Conservation (phyloP, 176 grass and related monocot species). For the Pharus latifolius region DNA sequence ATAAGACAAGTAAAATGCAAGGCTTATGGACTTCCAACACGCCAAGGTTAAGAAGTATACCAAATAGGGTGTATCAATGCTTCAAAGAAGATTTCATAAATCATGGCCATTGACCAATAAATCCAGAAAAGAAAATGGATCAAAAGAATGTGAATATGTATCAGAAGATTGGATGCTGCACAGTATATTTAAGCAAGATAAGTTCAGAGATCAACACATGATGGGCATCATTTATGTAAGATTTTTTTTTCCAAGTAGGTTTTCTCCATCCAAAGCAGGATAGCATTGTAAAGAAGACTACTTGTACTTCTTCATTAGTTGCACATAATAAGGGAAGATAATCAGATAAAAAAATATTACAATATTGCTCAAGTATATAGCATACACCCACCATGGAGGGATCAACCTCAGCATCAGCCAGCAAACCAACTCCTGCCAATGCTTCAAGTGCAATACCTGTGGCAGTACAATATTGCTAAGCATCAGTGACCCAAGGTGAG, state of each 20-base stretch:
- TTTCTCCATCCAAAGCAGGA: background rate
- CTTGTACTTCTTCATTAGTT: background rate
- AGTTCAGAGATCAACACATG: background rate
- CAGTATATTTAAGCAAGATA: background rate
- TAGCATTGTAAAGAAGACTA: background rate
- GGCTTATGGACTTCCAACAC: too few relatives aligned
- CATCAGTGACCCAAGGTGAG: background rate
- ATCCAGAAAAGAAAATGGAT: too few relatives aligned
- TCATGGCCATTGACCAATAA: too few relatives aligned
- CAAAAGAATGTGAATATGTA: too few relatives aligned
- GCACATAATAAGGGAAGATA: conserved; percentile 1
- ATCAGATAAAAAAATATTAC: background rate
- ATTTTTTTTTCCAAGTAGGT: background rate
- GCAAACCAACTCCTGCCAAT: conserved; percentile 65
- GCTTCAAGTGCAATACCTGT: conserved; percentile 86
- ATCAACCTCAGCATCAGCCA: conserved; percentile 61
- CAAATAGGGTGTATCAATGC: too few relatives aligned
- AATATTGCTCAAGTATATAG: background rate
- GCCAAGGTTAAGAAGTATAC: too few relatives aligned
- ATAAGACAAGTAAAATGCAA: too few relatives aligned
- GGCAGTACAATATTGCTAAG: conserved; percentile 20
- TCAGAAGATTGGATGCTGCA: background rate
- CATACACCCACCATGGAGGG: conserved; percentile 53
- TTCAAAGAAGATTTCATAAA: too few relatives aligned
- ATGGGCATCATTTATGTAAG: background rate